Evolutionary conservation across 352 stramenopile species (phyloP).

Genomic region (Elongisporangium undulatum): DNA sequence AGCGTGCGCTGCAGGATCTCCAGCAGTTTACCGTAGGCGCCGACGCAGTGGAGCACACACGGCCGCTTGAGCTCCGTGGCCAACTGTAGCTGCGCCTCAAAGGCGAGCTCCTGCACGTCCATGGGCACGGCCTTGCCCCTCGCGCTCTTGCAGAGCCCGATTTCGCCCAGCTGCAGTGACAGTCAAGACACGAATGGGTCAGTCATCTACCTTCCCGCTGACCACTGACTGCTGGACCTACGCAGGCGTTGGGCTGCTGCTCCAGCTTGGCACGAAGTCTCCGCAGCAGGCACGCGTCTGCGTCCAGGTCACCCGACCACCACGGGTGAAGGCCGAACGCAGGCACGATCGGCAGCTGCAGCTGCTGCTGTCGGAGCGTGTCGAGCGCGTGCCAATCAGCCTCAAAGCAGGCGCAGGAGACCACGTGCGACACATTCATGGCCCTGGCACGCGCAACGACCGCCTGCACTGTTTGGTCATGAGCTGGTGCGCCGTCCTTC

Average conservation of each 20-base stretch:
- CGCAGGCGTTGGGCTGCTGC: slow-evolving; percentile 36
- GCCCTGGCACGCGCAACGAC: slow-evolving; percentile 33
- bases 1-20: slow-evolving; percentile 33
- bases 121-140: slow-evolving; percentile 40
- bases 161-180: slow-evolving; percentile 54
- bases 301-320: slow-evolving; percentile 35
- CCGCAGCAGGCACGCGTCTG: slow-evolving; percentile 19
- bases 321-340: slow-evolving; percentile 77
- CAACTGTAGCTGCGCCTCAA: slow-evolving; percentile 47
- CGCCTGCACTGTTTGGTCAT: slow-evolving; percentile 11
- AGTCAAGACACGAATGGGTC: slow-evolving; percentile 1
- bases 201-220: neutral
- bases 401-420: slow-evolving; percentile 61
- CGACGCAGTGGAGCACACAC: slow-evolving; percentile 75
- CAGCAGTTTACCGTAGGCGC: slow-evolving; percentile 60
- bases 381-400: slow-evolving; percentile 55
- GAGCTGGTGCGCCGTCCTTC: neutral
- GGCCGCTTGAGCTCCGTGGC: slow-evolving; percentile 41
- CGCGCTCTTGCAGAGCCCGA: slow-evolving; percentile 70
- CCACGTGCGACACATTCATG: slow-evolving; percentile 38
- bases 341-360: slow-evolving; percentile 28
- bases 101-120: slow-evolving; percentile 38
- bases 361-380: slow-evolving; percentile 10
- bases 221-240: slow-evolving; percentile 19
- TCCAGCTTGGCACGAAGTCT: slow-evolving; percentile 27